Percentiles rank a stretch among this genome's conserved stretches.
These are phyloP conservation scores for Camelina neglecta DNA, from an alignment of 345 rosid species.

Conservation along the genomic window DNA sequence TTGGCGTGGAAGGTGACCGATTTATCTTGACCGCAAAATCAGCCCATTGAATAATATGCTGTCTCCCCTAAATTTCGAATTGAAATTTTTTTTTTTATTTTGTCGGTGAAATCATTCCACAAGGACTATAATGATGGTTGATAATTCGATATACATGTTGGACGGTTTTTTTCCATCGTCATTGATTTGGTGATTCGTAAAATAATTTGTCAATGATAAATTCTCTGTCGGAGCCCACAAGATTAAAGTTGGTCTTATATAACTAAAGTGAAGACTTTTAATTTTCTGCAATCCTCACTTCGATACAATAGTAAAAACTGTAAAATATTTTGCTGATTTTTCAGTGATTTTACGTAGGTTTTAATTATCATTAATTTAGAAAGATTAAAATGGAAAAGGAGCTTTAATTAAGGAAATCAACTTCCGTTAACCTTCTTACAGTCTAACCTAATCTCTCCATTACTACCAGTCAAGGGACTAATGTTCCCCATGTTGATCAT, in stretches of 20 bases:
- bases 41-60: neutral
- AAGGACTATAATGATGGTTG: conserved; percentile 42
- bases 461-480: conserved; percentile 52
- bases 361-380: neutral
- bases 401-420: conserved; percentile 16
- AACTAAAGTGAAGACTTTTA: conserved; percentile 1
- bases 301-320: neutral
- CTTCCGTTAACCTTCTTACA: conserved; percentile 58
- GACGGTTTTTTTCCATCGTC: conserved; percentile 22
- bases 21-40: conserved; percentile 41
- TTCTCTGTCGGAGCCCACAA: conserved; percentile 29
- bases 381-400: neutral
- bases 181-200: conserved; percentile 25
- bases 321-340: neutral
- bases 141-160: conserved; percentile 30
- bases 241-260: conserved; percentile 19
- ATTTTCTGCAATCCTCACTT: neutral
- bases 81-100: neutral
- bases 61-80: conserved; percentile 15
- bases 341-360: neutral
- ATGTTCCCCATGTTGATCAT: conserved; percentile 74
- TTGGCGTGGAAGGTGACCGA: conserved; percentile 5
- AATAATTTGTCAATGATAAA: conserved; percentile 37
- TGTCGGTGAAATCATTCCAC: conserved; percentile 34
- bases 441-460: conserved; percentile 61